Evolutionary conservation across 345 rosid genomes (phyloP).

Genomic region (Brassica nigra): DNA sequence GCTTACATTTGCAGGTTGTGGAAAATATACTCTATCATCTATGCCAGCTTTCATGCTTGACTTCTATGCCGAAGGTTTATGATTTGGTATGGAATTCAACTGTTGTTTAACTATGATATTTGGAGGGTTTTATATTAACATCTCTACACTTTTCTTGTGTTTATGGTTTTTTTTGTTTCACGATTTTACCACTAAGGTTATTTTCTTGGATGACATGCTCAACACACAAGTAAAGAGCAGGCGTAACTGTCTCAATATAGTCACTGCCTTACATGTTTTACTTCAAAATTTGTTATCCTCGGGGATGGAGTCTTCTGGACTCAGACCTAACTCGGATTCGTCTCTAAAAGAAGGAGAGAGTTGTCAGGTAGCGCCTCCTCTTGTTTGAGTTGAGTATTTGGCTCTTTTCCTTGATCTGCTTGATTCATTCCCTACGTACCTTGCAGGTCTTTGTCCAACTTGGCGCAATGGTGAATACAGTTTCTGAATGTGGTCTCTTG

Average conservation of each 20-base stretch:
- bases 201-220: constrained; percentile 54
- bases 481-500: constrained; percentile 74
- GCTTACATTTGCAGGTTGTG: constrained; percentile 54
- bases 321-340: constrained; percentile 32
- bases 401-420: constrained; percentile 20
- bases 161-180: constrained; percentile 1
- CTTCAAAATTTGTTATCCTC: constrained; percentile 48
- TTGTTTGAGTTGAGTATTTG: constrained; percentile 22
- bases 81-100: constrained; percentile 58
- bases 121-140: constrained; percentile 12
- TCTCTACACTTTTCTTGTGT: constrained; percentile 14
- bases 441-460: constrained; percentile 62
- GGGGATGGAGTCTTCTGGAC: constrained; percentile 37
- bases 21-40: constrained; percentile 61
- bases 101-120: constrained; percentile 22
- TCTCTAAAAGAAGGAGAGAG: constrained; percentile 47
- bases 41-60: constrained; percentile 58
- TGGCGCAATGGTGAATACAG: constrained; percentile 62
- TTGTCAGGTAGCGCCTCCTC: constrained; percentile 54
- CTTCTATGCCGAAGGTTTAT: constrained; percentile 53
- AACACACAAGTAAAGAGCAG: constrained; percentile 53
- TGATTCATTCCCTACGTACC: constrained; percentile 24
- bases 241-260: constrained; percentile 64
- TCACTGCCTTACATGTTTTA: constrained; percentile 57
- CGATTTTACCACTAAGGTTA: constrained; percentile 50